phyloP scores from a whole-genome alignment of 169 alveolate species.

The Perkinsus chesapeaki region DNA sequence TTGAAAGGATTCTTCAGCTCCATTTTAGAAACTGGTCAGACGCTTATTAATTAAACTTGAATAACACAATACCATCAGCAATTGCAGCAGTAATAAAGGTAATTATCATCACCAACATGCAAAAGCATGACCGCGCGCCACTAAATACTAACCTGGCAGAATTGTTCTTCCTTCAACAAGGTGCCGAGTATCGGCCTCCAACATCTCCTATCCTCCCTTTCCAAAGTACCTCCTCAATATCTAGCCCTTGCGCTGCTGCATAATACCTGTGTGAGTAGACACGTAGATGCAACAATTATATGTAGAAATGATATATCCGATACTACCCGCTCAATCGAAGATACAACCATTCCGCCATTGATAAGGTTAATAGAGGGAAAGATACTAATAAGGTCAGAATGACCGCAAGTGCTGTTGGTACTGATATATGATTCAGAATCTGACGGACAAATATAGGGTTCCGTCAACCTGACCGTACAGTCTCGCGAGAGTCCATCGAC shows the following conservation, averaged over 20 bases:
- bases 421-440: neutral
- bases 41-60: too few relatives aligned
- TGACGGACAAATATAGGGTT: too few relatives aligned
- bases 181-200: neutral
- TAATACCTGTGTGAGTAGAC: too few relatives aligned
- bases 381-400: neutral
- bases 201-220: neutral
- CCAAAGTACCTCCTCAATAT: neutral
- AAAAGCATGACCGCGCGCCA: neutral
- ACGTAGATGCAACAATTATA: too few relatives aligned
- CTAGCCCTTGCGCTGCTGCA: neutral
- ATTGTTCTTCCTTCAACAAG: neutral
- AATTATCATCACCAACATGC: neutral
- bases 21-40: neutral
- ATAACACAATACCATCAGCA: too few relatives aligned
- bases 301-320: too few relatives aligned
- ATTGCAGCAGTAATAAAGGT: too few relatives aligned
- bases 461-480: too few relatives aligned
- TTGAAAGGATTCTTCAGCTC: neutral
- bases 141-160: neutral
- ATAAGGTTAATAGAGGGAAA: neutral
- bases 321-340: neutral
- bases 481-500: too few relatives aligned
- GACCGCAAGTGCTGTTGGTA: neutral
- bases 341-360: neutral